Base-by-base conservation (phyloP, 2,329 filamentous ascomycete species). In the Penicillium sp. region DNA sequence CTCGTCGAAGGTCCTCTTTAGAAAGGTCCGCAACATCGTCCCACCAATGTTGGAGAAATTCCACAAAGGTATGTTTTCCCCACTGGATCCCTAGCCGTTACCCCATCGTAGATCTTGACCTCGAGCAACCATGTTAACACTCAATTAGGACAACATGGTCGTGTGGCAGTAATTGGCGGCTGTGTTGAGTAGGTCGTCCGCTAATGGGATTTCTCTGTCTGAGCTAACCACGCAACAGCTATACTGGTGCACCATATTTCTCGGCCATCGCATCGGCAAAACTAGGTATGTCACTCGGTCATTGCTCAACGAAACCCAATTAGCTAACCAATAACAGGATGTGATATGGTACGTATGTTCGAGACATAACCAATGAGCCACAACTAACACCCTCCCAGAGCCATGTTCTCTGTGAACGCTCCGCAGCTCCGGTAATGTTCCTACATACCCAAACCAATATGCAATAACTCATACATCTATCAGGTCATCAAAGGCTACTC, bases 181-280 rank as follows among this genome's bases (percentile, higher is more conserved):
- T 96, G 91, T 71, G 88, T 93, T 73, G 93, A 98, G 79, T 81
- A 74, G 39, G 67, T 58, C 35, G 52, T 22, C 11, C 9, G 3
- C 8, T 2, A 44, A 27, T 46, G 22, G 54, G 3, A 35, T n/a
- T 49, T 49, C 24, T 35, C 27, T 21, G 11, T 35, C 48, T 27
- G 31, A 39, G 31, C 55, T 67, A 59, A 56, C 64, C 26, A 49
- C 9, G 29, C 19, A 31, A 60, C 58, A 81, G 79, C 76, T 99
- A 98, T 74, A 97, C 95, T 1, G 95, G 95, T 37, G 95, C 95
- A 57, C 95, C 95, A 13, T 99, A 96, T 79, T 99, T 99, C 78
- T 97, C 93, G 21, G 93, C 93, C 63, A 97, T 97, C 87, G 95
- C 95, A 13, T 96, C 91, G 64, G 95, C 95, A 47, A 87, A 90